Conservation (phyloP, 2,329 filamentous ascomycete species). For the Coniochaeta pulveracea region DNA sequence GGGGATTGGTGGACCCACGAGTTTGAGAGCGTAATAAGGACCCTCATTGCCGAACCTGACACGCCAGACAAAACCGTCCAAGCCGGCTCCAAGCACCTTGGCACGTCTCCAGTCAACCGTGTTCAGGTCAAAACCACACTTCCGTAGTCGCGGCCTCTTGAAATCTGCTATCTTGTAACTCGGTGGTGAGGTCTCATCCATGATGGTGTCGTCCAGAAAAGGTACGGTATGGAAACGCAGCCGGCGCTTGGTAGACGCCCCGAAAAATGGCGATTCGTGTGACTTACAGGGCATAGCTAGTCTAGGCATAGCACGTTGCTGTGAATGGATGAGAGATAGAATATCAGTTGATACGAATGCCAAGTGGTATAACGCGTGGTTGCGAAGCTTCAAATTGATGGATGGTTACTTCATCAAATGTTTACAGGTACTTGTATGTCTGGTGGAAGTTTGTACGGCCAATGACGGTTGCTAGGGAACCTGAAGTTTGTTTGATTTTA, state of each 20-base stretch:
- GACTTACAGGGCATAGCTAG: background rate
- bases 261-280: background rate
- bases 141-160: conserved; percentile 1
- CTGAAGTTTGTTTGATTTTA: too few species aligned
- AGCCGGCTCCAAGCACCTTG: background rate
- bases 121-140: background rate
- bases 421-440: too few species aligned
- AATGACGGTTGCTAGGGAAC: too few species aligned
- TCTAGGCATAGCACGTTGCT: background rate
- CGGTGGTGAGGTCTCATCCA: background rate
- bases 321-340: background rate
- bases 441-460: too few species aligned
- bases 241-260: background rate
- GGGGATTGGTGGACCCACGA: background rate
- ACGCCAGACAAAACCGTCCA: conserved; percentile 3
- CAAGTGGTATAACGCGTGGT: background rate
- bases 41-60: conserved; percentile 1
- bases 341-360: conserved; percentile 1
- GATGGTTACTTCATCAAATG: too few species aligned
- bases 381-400: background rate
- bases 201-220: conserved; percentile 1
- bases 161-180: background rate
- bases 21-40: conserved; percentile 2
- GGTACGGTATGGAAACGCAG: conserved; percentile 1
- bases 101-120: conserved; percentile 1